These are phyloP conservation scores for Beauveria sp. DNA, from an alignment of 2,329 filamentous ascomycete species.

Conservation along the genomic window DNA sequence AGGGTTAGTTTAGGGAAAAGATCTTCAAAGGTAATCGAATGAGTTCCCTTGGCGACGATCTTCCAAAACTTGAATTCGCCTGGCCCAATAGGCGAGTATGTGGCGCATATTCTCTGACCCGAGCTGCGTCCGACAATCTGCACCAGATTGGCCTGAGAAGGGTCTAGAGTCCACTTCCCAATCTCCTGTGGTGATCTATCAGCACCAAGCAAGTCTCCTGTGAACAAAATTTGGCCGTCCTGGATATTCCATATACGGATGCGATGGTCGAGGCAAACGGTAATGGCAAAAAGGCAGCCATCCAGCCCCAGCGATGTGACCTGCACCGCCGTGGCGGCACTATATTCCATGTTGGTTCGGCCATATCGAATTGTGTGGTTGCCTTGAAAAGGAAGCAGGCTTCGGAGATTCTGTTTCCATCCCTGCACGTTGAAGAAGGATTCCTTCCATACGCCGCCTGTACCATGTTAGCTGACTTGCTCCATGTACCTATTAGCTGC, in stretches of 20 bases:
- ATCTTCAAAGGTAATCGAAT: conserved; percentile 60
- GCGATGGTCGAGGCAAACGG: conserved; percentile 81
- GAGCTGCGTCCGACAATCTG: conserved; percentile 56
- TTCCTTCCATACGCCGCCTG: conserved; percentile 52
- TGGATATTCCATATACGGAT: conserved; percentile 83
- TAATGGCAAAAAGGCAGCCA: conserved; percentile 54
- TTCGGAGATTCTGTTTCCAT: conserved; percentile 60
- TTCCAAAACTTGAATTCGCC: conserved; percentile 95
- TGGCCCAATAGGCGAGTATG: conserved; percentile 79
- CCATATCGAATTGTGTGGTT: conserved; percentile 57
- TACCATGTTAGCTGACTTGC: conserved; percentile 13
- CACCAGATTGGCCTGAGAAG: conserved; percentile 69
- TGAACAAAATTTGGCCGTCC: conserved; percentile 69
- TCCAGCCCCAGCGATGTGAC: conserved; percentile 44
- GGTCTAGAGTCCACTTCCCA: conserved; percentile 70
- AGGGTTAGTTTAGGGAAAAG: conserved; percentile 55
- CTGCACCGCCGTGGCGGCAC: conserved; percentile 57
- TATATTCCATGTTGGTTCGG: conserved; percentile 57
- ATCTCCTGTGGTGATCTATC: conserved; percentile 58
- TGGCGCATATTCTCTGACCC: conserved; percentile 56
- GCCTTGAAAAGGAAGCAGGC: conserved; percentile 58
- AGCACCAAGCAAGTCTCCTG: conserved; percentile 69
- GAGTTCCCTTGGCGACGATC: conserved; percentile 56
- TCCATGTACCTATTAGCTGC: background rate
- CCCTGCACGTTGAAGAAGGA: conserved; percentile 66